Evolutionary conservation across 1,284 basidiomycete genomes (phyloP).

Genomic region (Naganishia sp.): DNA sequence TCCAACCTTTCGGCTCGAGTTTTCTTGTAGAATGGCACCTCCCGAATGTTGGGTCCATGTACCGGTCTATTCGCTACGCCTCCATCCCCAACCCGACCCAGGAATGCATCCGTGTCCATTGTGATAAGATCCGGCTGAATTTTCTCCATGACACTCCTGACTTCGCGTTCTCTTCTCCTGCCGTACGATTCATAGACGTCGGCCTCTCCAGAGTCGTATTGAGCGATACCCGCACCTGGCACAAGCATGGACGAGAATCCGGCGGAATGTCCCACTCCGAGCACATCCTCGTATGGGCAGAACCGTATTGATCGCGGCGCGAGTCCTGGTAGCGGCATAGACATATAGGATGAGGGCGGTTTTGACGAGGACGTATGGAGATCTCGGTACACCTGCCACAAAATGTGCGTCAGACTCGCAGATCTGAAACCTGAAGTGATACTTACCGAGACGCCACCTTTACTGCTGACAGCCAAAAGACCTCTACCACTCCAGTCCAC

Average conservation of each 20-base stretch:
- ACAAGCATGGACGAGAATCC: constrained; percentile 85
- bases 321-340: constrained; percentile 62
- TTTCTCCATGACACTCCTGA: constrained; percentile 89
- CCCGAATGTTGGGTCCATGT: constrained; percentile 56
- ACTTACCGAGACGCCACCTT: constrained; percentile 77
- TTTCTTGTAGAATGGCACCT: constrained; percentile 68
- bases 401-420: neutral
- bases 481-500: constrained; percentile 65
- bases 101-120: constrained; percentile 73
- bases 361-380: constrained; percentile 21
- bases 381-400: constrained; percentile 27
- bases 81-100: constrained; percentile 72
- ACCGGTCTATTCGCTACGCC: constrained; percentile 17
- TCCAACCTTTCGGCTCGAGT: constrained; percentile 72
- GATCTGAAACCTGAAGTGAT: constrained; percentile 3
- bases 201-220: constrained; percentile 89
- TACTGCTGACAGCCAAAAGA: constrained; percentile 75
- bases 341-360: constrained; percentile 67
- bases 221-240: constrained; percentile 88
- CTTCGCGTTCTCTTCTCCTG: constrained; percentile 83
- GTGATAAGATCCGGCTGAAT: constrained; percentile 92
- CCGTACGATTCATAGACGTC: constrained; percentile 91
- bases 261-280: constrained; percentile 68
- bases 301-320: constrained; percentile 67
- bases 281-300: constrained; percentile 88